Conservation (phyloP, 768 basidiomycete genomes). For the Mycena amicta region DNA sequence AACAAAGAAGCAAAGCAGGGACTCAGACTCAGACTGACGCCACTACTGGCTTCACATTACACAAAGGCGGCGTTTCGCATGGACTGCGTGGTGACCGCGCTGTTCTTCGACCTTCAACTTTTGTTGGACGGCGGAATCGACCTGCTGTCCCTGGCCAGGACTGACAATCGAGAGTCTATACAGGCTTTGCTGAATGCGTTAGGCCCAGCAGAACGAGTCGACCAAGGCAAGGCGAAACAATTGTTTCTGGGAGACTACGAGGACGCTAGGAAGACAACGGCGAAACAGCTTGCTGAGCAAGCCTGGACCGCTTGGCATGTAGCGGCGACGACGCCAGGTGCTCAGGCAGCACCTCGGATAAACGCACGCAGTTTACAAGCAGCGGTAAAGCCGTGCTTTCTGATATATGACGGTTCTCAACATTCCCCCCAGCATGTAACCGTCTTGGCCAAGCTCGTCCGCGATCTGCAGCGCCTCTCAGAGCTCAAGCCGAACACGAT, state of each 20-base stretch:
- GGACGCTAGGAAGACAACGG: constrained; percentile 10
- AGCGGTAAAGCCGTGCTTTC: too few species aligned
- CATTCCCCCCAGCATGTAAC: constrained; percentile 36
- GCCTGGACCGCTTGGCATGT: constrained; percentile 50
- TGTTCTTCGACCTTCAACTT: constrained; percentile 42
- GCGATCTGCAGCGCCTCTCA: constrained; percentile 39
- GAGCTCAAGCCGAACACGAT: constrained; percentile 44
- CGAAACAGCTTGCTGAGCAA: constrained; percentile 34
- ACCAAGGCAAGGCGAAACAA: constrained; percentile 27
- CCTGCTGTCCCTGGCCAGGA: constrained; percentile 35
- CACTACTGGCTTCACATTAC: constrained; percentile 26
- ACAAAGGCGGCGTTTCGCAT: constrained; percentile 46
- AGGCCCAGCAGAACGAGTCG: constrained; percentile 37
- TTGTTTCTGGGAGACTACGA: constrained; percentile 38
- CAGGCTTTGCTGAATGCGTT: constrained; percentile 37
- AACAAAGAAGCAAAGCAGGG: constrained; percentile 2
- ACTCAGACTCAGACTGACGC: constrained; percentile 36
- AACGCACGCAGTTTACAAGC: constrained; percentile 31
- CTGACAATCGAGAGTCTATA: constrained; percentile 32
- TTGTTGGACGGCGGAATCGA: constrained; percentile 42
- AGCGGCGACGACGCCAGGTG: constrained; percentile 22
- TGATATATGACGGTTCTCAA: too few species aligned
- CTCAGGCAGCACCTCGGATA: constrained; percentile 23
- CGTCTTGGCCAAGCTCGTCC: constrained; percentile 40
- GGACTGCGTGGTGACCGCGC: constrained; percentile 45